A percentile compares a stretch with the other conserved stretches of the same genome.
phyloP scores from a whole-genome alignment of 495 filamentous ascomycete species.

The Umbilicaria muhlenbergii region DNA sequence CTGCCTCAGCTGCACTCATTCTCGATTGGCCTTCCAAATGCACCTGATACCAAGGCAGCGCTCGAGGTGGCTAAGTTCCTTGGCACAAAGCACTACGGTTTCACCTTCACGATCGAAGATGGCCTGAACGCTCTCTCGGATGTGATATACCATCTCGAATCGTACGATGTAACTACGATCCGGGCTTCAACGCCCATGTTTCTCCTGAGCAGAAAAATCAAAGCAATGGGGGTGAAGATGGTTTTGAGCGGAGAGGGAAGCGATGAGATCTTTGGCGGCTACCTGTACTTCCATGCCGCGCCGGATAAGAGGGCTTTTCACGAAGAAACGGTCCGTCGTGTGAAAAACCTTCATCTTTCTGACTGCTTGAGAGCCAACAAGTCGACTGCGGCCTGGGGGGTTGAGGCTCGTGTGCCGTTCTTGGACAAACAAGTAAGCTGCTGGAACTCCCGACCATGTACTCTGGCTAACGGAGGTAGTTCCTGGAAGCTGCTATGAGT shows the following conservation, averaged over 20 bases:
- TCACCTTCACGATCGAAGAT: slow-evolving; percentile 95
- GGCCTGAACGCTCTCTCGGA: slow-evolving; percentile 90
- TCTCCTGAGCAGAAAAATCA: slow-evolving; percentile 92
- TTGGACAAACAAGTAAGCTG: slow-evolving; percentile 64
- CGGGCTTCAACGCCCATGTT: slow-evolving; percentile 99
- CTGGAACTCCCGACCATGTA: background rate
- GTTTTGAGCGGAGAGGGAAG: slow-evolving; percentile 90
- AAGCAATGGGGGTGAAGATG: slow-evolving; percentile 99
- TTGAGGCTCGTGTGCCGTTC: slow-evolving; percentile 96
- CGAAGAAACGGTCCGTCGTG: slow-evolving; percentile 75
- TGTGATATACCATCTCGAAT: slow-evolving; percentile 95
- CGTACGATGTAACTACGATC: slow-evolving; percentile 95
- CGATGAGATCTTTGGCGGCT: slow-evolving; percentile 96
- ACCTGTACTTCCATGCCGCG: slow-evolving; percentile 94
- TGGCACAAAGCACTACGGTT: slow-evolving; percentile 91
- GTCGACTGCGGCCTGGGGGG: slow-evolving; percentile 95
- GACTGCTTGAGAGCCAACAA: slow-evolving; percentile 98
- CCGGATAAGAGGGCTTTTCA: slow-evolving; percentile 86
- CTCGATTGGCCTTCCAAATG: slow-evolving; percentile 84
- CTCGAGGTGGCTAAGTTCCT: slow-evolving; percentile 85
- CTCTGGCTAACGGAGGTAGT: slow-evolving; percentile 32
- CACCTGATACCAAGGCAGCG: slow-evolving; percentile 82
- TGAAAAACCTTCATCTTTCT: slow-evolving; percentile 89
- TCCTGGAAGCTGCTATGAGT: slow-evolving; percentile 81
- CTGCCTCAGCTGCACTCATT: slow-evolving; percentile 94